phyloP scores from a whole-genome alignment of 805 yeast genomes.

The Lachancea meyersii region DNA sequence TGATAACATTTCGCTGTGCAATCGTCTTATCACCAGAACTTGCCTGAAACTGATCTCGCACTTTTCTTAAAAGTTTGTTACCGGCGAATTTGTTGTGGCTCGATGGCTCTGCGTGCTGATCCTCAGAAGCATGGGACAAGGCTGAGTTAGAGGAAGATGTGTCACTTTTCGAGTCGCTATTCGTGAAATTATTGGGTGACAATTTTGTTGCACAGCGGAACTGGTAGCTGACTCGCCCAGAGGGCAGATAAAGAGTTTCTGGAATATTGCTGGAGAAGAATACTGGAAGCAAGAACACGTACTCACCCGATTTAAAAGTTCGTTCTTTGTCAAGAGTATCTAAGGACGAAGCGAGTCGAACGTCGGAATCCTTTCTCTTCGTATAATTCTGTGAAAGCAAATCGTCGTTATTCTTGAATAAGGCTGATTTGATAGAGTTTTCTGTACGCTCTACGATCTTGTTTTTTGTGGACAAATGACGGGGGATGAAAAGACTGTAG shows the following conservation, averaged over 20 bases:
- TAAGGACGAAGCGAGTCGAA: slow-evolving; percentile 10
- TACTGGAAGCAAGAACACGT: slow-evolving; percentile 60
- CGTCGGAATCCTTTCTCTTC: slow-evolving; percentile 16
- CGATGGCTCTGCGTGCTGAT: slow-evolving; percentile 3
- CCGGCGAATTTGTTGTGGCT: slow-evolving; percentile 6
- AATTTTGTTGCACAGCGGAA: slow-evolving; percentile 18
- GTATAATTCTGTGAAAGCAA: slow-evolving; percentile 14
- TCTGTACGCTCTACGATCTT: slow-evolving; percentile 22
- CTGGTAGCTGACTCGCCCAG: slow-evolving; percentile 26
- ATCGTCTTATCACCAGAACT: slow-evolving; percentile 1
- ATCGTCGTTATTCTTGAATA: slow-evolving; percentile 17
- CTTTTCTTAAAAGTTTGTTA: slow-evolving; percentile 20
- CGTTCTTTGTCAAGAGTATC: slow-evolving; percentile 4
- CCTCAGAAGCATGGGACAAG: slow-evolving; percentile 7
- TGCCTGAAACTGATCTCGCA: slow-evolving; percentile 23
- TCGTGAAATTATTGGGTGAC: neutral
- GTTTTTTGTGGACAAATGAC: slow-evolving; percentile 19
- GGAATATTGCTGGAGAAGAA: slow-evolving; percentile 58
- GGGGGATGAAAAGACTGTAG: slow-evolving; percentile 40
- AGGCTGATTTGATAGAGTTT: slow-evolving; percentile 11
- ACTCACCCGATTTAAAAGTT: slow-evolving; percentile 54
- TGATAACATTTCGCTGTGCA: slow-evolving; percentile 13
- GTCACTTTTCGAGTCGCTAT: slow-evolving; percentile 6
- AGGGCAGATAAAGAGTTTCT: slow-evolving; percentile 42
- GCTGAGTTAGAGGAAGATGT: slow-evolving; percentile 6